Evolutionary conservation across 225 moss, liverwort and hornwort species (phyloP), one percentile per base, ranked within the genome.

Genomic region (Pseudoscleropodium purum): DNA sequence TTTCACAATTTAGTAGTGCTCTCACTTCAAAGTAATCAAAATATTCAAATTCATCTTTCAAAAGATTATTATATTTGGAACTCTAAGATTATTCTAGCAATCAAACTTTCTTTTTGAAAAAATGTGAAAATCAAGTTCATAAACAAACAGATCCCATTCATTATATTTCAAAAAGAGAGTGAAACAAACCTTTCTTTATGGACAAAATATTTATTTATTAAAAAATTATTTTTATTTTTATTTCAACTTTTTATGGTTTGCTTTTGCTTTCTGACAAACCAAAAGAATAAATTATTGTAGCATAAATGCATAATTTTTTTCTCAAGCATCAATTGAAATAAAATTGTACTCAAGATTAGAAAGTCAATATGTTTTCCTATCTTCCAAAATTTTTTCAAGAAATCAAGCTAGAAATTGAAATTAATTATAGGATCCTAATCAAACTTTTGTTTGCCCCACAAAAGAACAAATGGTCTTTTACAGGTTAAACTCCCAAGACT

Each of bases 321-420:
- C 23, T 2, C 1, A 0, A 0, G 5, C 5, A 69, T 7, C 13
- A 4, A 70, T 24, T 70, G 7, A 39, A 69, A 39, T 39, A 39
- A 70, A 39, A n/a, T 24, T 69, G 7, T 24, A n/a, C 39, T 24
- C 0, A n/a, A n/a, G n/a, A n/a, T 3, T 0, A 15, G 0, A 43
- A 43, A 43, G 3, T 43, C 3, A 9, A 27, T 27, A 10, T 43
- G 4, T 27, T 43, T 25, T 26, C 9, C 26, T 43, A 43, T 72
- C 9, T 72, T 72, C 5, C 5, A 15, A 41, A 43, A 26, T 3
- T 6, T 0, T 39, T 39, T 39, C 39, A 72, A 72, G 5, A 43
- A 43, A 27, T 43, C 1, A 73, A 3, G 43, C 16, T 13, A 43
- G 9, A 43, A 43, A 27, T 43, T 27, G 17, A 29, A 24, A 26